Evolutionary conservation across 2,329 filamentous ascomycete species (phyloP), one percentile per base, ranked within the genome.

Genomic region (Penicillium sp.): DNA sequence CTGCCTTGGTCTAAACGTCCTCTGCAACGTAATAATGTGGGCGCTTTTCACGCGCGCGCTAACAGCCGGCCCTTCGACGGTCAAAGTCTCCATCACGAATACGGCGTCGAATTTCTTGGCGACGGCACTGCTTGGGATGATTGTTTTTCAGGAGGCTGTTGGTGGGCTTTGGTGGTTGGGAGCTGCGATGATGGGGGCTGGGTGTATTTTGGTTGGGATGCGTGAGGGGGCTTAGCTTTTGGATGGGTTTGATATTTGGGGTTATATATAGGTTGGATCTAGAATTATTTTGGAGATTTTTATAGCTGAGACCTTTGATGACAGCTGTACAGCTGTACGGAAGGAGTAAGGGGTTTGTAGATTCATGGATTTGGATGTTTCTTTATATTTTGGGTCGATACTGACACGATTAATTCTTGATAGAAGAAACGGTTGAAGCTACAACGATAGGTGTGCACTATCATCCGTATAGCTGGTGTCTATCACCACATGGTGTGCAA

Each of bases 1-100:
- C 61, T 86, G 85, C 73, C 85, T 87, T 67, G 78, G 74, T 35
- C 77, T 86, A 48, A 87, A 87, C 64, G 74, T 87, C 56, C 65
- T 83, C 63, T 86, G 85, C 74, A 87, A 86, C 65, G 78, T 80
- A 29, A 77, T 83, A 26, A 87, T 87, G 84, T 87, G 84, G 84
- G 82, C 81, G 0, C 76, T 87, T 16, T 87, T 86, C 73, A 87
- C 84, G 1, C 79, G 82, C 39, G 84, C 84, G 14, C 72, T 87
- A 16, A 86, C 84, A 0, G 80, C 84, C 18, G 80, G 81, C 0
- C 78, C 79, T 35, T 85, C 82, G 13, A 86, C 85, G 2, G 84
- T 84, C 2, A 83, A 84, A 53, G 85, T 86, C 54, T 82, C 80
- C 50, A 81, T 87, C 58, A 84, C 86, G 54, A 87, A 87, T 61